Percentiles rank a stretch among this genome's conserved stretches.
Evolutionary conservation across 2,329 filamentous ascomycete species (phyloP).

Genomic region (Fusarium nodosum): DNA sequence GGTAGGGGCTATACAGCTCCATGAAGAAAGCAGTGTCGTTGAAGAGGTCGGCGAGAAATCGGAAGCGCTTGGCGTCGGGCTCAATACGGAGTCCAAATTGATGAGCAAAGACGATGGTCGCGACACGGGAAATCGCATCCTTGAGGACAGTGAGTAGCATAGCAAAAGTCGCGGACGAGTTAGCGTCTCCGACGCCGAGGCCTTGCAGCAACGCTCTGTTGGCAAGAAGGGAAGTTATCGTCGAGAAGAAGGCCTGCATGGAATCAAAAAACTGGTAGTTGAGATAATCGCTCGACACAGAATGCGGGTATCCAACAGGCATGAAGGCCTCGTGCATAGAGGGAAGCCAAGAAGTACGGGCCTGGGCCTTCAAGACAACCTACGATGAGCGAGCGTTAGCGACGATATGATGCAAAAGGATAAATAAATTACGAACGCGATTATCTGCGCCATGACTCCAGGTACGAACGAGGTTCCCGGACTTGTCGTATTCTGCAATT

Average conservation of each 20-base stretch:
- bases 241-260: conserved; percentile 85
- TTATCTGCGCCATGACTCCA: conserved; percentile 54
- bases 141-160: conserved; percentile 87
- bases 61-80: conserved; percentile 91
- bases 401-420: not conserved
- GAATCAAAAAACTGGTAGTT: conserved; percentile 80
- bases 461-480: conserved; percentile 53
- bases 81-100: conserved; percentile 85
- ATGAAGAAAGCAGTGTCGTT: conserved; percentile 89
- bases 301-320: conserved; percentile 88
- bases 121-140: conserved; percentile 82
- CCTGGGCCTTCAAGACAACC: conserved; percentile 43
- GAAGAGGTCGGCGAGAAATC: conserved; percentile 87
- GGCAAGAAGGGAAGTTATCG: conserved; percentile 83
- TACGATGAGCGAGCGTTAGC: conserved; percentile 23
- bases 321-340: conserved; percentile 73
- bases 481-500: conserved; percentile 56
- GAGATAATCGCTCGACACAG: conserved; percentile 86
- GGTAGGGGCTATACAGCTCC: conserved; percentile 83
- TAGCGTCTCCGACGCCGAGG: conserved; percentile 85
- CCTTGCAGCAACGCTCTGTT: conserved; percentile 84
- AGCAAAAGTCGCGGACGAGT: conserved; percentile 82
- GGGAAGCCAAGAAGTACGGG: conserved; percentile 47
- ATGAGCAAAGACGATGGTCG: conserved; percentile 89
- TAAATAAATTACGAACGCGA: conserved; percentile 33